Base-by-base conservation (phyloP, 2,329 filamentous ascomycete genomes). In the Microcera coccophila region DNA sequence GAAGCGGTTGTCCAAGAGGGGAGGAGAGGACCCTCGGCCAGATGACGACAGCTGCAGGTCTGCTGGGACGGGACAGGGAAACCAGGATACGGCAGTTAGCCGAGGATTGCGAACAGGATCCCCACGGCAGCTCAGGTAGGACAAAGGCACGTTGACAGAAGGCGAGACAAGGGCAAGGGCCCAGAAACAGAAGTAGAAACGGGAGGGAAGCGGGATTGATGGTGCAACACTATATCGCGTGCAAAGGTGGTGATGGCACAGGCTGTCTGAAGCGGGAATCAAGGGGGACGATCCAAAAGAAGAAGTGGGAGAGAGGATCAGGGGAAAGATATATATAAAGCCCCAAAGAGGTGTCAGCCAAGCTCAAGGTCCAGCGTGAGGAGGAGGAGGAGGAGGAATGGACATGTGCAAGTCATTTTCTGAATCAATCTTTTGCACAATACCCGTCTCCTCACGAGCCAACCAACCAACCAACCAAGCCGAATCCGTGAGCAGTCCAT, bases 171-270 rank as follows among this genome's bases (percentile, higher is more conserved):
- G 31, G 44, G 43, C 37, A 52, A 33, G 31, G 16, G 9, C 24
- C 24, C 24, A 28, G 24, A 14, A 9, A 14, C 14, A 28, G 24
- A 33, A 15, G 31, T 33, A 52, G 47, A 49, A 46, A 45, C 48
- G 55, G 53, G 47, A 56, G 49, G 45, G 49, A 52, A 44, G 51
- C n/a, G n/a, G n/a, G n/a, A n/a, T n/a, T n/a, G n/a, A n/a, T n/a
- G n/a, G 55, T 58, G 55, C 36, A 58, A 49, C 54, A n/a, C 42
- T 31, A 39, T 42, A 38, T 48, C 55, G 49, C 45, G 54, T 56
- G 36, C 45, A 38, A 47, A 45, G 53, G 42, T n/a, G n/a, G n/a
- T n/a, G n/a, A n/a, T n/a, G n/a, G n/a, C n/a, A n/a, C n/a, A n/a
- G n/a, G n/a, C n/a, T n/a, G n/a, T n/a, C n/a, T n/a, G n/a, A n/a